Conservation (phyloP, 768 basidiomycete genomes). For the Psilocybe cubensis region DNA sequence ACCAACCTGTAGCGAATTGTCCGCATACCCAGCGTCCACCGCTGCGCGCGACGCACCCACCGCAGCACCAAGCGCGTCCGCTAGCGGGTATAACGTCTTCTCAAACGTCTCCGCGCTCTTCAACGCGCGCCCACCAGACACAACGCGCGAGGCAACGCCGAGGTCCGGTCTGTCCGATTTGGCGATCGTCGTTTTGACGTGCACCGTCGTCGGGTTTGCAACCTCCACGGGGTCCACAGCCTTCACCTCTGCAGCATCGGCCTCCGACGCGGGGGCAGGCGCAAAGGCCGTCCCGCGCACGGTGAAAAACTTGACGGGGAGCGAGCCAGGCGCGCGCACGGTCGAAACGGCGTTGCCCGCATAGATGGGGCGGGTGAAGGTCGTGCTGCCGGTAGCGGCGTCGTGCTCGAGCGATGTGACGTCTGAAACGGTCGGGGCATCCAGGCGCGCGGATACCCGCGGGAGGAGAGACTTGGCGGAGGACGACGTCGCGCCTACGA, state of each 20-base stretch:
- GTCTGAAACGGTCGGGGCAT: slow-evolving; percentile 90
- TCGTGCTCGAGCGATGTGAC: slow-evolving; percentile 84
- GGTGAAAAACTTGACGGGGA: slow-evolving; percentile 92
- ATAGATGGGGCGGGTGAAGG: slow-evolving; percentile 93
- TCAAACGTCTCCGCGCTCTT: slow-evolving; percentile 96
- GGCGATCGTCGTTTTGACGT: slow-evolving; percentile 76
- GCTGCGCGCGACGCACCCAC: slow-evolving; percentile 98
- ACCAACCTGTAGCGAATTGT: slow-evolving; percentile 98
- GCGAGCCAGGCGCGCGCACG: slow-evolving; percentile 75
- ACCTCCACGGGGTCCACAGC: slow-evolving; percentile 68
- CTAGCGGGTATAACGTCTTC: slow-evolving; percentile 83
- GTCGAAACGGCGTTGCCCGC: slow-evolving; percentile 98
- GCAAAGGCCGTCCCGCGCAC: slow-evolving; percentile 91
- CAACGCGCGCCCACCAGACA: slow-evolving; percentile 94
- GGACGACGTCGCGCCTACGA: slow-evolving; percentile 91
- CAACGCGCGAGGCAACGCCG: slow-evolving; percentile 82
- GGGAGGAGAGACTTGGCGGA: slow-evolving; percentile 92
- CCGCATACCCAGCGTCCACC: slow-evolving; percentile 97
- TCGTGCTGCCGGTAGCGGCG: slow-evolving; percentile 68
- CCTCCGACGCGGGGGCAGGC: slow-evolving; percentile 54
- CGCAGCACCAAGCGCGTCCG: slow-evolving; percentile 91
- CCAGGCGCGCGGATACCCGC: slow-evolving; percentile 87
- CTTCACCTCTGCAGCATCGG: slow-evolving; percentile 62
- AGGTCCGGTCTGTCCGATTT: slow-evolving; percentile 94
- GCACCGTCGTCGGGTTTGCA: slow-evolving; percentile 58